Evolutionary conservation across 331 rosid genomes (phyloP).

Genomic region (Malus hybrid): DNA sequence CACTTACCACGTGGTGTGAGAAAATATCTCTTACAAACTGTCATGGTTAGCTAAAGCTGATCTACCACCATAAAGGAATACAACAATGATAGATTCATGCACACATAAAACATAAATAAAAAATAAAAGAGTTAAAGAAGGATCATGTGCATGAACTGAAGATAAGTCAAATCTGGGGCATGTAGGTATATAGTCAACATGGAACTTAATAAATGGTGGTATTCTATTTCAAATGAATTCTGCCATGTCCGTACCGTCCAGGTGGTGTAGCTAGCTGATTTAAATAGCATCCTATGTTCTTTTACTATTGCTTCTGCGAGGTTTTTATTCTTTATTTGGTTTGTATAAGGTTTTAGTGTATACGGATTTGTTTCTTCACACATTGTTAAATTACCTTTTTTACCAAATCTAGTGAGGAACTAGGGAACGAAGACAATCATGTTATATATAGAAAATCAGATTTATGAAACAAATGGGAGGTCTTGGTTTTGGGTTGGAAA

Average conservation of each 20-base stretch:
- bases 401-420: background rate
- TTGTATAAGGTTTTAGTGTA: background rate
- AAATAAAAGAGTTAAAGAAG: background rate
- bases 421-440: background rate
- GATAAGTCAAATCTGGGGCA: background rate
- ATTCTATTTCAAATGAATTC: background rate
- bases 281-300: slow-evolving; percentile 57
- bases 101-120: background rate
- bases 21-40: background rate
- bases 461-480: background rate
- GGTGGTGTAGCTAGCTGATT: slow-evolving; percentile 18
- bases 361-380: background rate
- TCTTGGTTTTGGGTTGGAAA: background rate
- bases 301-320: background rate
- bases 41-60: background rate
- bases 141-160: background rate
- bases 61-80: background rate
- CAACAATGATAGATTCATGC: background rate
- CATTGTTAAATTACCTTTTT: background rate
- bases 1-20: background rate
- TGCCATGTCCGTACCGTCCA: slow-evolving; percentile 13
- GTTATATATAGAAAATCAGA: background rate
- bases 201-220: background rate
- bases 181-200: background rate
- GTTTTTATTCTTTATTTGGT: background rate